These are phyloP conservation scores for Fusarium sp. DNA, from an alignment of 2,329 filamentous ascomycete genomes.

Conservation along the genomic window DNA sequence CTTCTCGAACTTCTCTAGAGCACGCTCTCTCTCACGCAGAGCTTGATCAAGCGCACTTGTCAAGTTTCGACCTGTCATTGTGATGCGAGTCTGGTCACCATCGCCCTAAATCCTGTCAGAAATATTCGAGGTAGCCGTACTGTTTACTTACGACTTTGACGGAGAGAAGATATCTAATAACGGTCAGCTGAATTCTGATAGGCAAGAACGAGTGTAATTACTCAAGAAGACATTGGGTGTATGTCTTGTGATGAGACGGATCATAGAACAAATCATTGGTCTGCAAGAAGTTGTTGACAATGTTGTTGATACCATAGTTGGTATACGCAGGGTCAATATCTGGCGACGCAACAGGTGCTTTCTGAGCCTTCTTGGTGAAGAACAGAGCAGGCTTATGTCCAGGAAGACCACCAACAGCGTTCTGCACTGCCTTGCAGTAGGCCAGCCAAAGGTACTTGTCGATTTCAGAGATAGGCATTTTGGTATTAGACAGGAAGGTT, in stretches of 20 bases:
- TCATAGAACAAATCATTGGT: constrained; percentile 32
- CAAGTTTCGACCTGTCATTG: constrained; percentile 11
- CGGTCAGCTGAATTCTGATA: background rate
- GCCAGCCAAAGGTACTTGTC: constrained; percentile 36
- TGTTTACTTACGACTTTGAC: constrained; percentile 26
- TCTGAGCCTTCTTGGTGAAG: constrained; percentile 38
- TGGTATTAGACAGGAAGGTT: background rate
- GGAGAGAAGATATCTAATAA: constrained; percentile 21
- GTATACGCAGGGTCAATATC: constrained; percentile 32
- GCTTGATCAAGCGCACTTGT: constrained; percentile 17
- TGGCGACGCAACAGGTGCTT: constrained; percentile 31
- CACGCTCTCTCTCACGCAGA: constrained; percentile 21
- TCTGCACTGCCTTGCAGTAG: constrained; percentile 35
- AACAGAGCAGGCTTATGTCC: constrained; percentile 38
- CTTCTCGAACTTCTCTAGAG: constrained; percentile 25
- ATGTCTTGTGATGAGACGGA: constrained; percentile 36
- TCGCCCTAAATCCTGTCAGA: constrained; percentile 18
- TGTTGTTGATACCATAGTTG: constrained; percentile 31
- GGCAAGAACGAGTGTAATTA: background rate
- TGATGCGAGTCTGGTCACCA: background rate
- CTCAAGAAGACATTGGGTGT: constrained; percentile 31
- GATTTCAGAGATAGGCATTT: constrained; percentile 19
- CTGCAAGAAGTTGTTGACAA: constrained; percentile 34
- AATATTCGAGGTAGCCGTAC: fast-evolving
- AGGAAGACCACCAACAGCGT: constrained; percentile 32